phyloP scores from a whole-genome alignment of 495 filamentous ascomycete species.

The Xylaria castorea region DNA sequence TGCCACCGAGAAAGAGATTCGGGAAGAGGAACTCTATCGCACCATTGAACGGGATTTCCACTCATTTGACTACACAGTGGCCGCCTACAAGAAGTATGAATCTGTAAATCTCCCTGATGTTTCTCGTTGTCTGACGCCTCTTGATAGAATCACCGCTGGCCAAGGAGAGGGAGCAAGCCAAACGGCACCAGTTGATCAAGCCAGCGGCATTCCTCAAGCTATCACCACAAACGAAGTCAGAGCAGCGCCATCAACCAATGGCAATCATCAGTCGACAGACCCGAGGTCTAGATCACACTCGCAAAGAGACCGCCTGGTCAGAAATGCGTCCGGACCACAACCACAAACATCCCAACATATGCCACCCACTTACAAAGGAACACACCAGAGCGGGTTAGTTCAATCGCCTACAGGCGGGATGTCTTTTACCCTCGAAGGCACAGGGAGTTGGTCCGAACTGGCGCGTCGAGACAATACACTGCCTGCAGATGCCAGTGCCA shows the following conservation, averaged over 20 bases:
- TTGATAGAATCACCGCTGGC: conserved; percentile 29
- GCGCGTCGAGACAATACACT: conserved; percentile 83
- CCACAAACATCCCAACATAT: conserved; percentile 59
- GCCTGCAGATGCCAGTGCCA: conserved; percentile 65
- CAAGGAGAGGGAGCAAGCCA: conserved; percentile 25
- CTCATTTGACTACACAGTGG: conserved; percentile 91
- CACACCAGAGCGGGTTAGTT: conserved; percentile 58
- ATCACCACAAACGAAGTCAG: conserved; percentile 53
- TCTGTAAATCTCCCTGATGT: background rate
- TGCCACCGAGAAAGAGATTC: conserved; percentile 92
- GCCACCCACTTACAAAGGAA: conserved; percentile 48
- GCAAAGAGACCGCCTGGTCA: conserved; percentile 30
- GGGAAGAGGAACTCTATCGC: conserved; percentile 90
- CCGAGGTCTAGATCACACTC: conserved; percentile 23
- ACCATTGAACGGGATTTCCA: conserved; percentile 95
- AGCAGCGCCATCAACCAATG: conserved; percentile 33
- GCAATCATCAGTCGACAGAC: conserved; percentile 25
- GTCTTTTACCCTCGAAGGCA: conserved; percentile 87
- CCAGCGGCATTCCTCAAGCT: conserved; percentile 43
- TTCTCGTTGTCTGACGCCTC: conserved; percentile 18
- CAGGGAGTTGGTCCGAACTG: conserved; percentile 87
- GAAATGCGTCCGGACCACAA: conserved; percentile 36
- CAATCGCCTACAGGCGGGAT: conserved; percentile 83
- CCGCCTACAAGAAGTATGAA: conserved; percentile 68
- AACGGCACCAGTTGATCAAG: conserved; percentile 21